A percentile compares a stretch with the other conserved stretches of the same genome.
phyloP scores from a whole-genome alignment of 441 rosid species.

The Omphalea diandra region DNA sequence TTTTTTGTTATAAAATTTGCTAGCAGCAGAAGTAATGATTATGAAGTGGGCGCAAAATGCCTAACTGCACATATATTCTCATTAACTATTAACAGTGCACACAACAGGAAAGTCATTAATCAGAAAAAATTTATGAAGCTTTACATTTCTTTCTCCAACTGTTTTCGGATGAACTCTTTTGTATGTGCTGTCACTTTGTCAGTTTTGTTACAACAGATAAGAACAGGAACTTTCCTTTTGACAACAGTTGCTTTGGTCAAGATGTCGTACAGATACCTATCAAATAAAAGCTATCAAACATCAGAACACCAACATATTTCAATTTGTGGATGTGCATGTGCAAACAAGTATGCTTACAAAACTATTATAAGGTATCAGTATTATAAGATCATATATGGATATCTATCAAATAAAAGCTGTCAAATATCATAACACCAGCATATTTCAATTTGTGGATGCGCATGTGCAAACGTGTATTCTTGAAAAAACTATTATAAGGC shows the following conservation, averaged over 20 bases:
- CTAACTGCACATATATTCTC: background rate
- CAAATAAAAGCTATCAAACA: conserved; percentile 23
- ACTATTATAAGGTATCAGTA: background rate
- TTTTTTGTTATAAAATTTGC: background rate
- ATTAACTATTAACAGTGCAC: conserved; percentile 12
- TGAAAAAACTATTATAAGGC: conserved; percentile 1
- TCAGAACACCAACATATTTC: conserved; percentile 8
- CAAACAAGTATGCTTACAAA: conserved; percentile 6
- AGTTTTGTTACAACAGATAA: conserved; percentile 81
- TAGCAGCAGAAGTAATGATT: background rate
- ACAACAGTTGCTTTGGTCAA: conserved; percentile 74
- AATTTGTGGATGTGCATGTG: conserved; percentile 1
- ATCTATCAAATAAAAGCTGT: conserved; percentile 45
- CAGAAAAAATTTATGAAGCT: conserved; percentile 18
- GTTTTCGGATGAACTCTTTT: conserved; percentile 87
- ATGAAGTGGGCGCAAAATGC: background rate
- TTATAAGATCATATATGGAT: conserved; percentile 80
- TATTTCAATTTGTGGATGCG: background rate
- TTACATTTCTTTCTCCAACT: conserved; percentile 95
- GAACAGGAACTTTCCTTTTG: conserved; percentile 70
- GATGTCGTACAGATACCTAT: conserved; percentile 83
- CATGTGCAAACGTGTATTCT: background rate
- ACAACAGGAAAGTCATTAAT: conserved; percentile 5
- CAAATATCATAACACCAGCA: conserved; percentile 15
- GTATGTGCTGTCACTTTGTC: conserved; percentile 95